Evolutionary conservation across 148 eudicot genomes (phyloP).

Genomic region (Pharnaceum exiguum): DNA sequence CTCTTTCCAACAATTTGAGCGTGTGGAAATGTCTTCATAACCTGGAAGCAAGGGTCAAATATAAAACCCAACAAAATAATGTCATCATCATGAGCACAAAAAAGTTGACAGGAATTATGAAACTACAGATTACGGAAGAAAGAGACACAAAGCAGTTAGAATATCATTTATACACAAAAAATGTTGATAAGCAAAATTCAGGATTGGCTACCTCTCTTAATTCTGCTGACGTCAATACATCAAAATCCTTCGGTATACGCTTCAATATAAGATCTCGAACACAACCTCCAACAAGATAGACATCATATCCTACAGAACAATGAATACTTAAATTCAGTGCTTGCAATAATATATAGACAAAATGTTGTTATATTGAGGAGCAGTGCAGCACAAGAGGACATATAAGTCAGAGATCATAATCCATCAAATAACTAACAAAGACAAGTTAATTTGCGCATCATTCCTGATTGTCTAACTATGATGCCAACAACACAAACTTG

Average conservation of each 20-base stretch:
- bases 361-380: background rate
- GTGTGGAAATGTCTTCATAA: conserved; percentile 37
- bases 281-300: conserved; percentile 97
- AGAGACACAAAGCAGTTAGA: too few species aligned
- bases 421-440: too few species aligned
- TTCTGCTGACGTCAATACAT: conserved; percentile 82
- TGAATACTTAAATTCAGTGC: background rate
- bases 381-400: background rate
- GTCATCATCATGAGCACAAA: too few species aligned
- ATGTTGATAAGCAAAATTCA: too few species aligned
- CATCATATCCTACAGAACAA: conserved; percentile 58
- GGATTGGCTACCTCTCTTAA: conserved; percentile 80
- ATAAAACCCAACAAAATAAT: background rate
- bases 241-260: conserved; percentile 90
- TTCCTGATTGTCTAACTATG: too few species aligned
- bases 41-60: conserved; percentile 29
- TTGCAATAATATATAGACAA: background rate
- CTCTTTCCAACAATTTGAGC: conserved; percentile 59
- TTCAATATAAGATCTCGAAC: conserved; percentile 84
- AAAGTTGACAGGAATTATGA: too few species aligned
- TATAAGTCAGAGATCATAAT: background rate
- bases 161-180: too few species aligned
- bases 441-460: too few species aligned
- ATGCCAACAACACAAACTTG: too few species aligned
- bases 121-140: too few species aligned